Evolutionary conservation across 345 rosid species (phyloP).

Genomic region (Eucalyptus polybractea): DNA sequence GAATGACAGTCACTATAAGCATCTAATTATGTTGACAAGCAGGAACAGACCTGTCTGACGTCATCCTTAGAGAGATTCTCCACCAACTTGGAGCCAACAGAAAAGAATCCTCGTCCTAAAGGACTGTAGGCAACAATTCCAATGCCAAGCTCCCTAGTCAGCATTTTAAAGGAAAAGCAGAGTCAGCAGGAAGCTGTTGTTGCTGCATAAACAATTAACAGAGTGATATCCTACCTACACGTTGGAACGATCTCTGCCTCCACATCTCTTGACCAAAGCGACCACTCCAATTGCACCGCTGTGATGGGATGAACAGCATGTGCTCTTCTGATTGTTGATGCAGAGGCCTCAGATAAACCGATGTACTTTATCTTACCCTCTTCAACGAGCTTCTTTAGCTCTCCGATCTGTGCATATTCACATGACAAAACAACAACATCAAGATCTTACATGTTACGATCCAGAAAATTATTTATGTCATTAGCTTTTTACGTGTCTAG

Average conservation of each 20-base stretch:
- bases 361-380: slow-evolving; percentile 72
- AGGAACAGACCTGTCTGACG: slow-evolving; percentile 24
- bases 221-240: not conserved
- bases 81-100: slow-evolving; percentile 50
- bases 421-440: not conserved
- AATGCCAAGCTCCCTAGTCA: slow-evolving; percentile 58
- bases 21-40: not conserved
- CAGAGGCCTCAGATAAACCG: slow-evolving; percentile 70
- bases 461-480: not conserved
- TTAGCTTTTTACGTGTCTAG: not conserved
- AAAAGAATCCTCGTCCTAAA: slow-evolving; percentile 54
- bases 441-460: not conserved
- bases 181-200: not conserved
- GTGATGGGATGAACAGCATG: slow-evolving; percentile 76
- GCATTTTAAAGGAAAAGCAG: not conserved
- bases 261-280: slow-evolving; percentile 75
- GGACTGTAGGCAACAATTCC: slow-evolving; percentile 73
- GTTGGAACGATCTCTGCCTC: slow-evolving; percentile 55
- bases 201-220: not conserved
- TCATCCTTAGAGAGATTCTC: slow-evolving; percentile 31
- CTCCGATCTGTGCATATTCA: slow-evolving; percentile 18
- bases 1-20: not conserved
- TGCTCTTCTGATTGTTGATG: slow-evolving; percentile 71
- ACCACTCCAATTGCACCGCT: slow-evolving; percentile 76
- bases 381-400: slow-evolving; percentile 56